Base-by-base conservation (phyloP, 306 rosid species). In the Prunus mira region DNA sequence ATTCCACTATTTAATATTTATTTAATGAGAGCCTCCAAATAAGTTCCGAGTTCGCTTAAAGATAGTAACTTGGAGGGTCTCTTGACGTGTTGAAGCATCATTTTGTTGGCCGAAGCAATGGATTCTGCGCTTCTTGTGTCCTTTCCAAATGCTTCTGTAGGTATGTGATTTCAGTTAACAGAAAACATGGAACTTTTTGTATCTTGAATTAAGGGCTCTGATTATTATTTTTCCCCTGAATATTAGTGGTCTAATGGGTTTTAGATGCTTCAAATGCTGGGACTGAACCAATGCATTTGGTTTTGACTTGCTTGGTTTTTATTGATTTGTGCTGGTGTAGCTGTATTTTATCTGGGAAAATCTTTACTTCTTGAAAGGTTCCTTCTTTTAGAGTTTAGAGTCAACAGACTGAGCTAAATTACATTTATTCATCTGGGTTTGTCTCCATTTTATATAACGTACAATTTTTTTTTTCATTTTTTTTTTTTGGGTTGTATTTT, bases 51-150 rank as follows among this genome's bases (percentile, higher is more conserved):
- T 13, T 47, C 52, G 52, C 15, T 10, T 12, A 12, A 47, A 11
- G 52, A 3, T 0, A 47, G 5, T 11, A 3, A 47, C 4, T 12
- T 12, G 52, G 17, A 10, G 52, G 52, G 52, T 47, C 15, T 47
- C 17, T 47, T 0, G 43, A 6, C 1, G 67, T 20, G 7, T 19
- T 46, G 18, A 22, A 24, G 55, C 76, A 56, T 13, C 38, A 9
- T 14, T 61, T 41, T 52, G 41, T 43, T 38, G 18, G 27, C 52
- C 41, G 67, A 50, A 77, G 75, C 64, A 57, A 87, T 85, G 91
- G 89, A 81, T 55, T 83, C 81, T 72, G 28, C 78, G 80, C 78
- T 81, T 74, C 56, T 82, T 72, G 78, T 83, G 38, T 75, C 87
- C 45, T 78, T 76, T 27, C 80, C 78, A 15, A 78, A 50, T 73